These are phyloP conservation scores for Rhinocladiella mackenziei DNA, from an alignment of 2,329 filamentous ascomycete species.

Conservation along the genomic window DNA sequence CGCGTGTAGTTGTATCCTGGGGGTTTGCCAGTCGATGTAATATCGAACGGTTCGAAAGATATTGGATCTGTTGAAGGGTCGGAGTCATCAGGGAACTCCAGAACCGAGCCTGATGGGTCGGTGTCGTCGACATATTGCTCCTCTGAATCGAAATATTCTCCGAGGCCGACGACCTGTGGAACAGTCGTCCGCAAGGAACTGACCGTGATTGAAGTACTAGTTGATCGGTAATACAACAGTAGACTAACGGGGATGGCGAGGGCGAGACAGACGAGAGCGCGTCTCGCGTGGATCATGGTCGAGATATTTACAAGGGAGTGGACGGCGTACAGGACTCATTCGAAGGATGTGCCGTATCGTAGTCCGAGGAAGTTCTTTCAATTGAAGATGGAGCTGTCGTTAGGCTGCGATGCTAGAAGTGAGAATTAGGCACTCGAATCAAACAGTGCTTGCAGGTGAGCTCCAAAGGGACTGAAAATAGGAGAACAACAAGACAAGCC, in stretches of 20 bases:
- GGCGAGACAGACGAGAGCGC: conserved; percentile 15
- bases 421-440: too few species aligned
- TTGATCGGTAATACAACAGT: conserved; percentile 17
- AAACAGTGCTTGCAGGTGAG: too few species aligned
- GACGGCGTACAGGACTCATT: conserved; percentile 14
- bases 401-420: too few species aligned
- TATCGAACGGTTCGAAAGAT: too few species aligned
- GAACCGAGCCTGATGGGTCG: background rate
- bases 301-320: conserved; percentile 10
- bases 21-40: conserved; percentile 43
- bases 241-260: conserved; percentile 12
- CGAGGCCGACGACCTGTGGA: conserved; percentile 39
- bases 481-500: too few species aligned
- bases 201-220: conserved; percentile 15
- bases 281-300: conserved; percentile 21
- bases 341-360: too few species aligned
- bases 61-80: conserved; percentile 1
- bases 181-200: conserved; percentile 17
- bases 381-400: too few species aligned
- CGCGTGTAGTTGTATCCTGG: conserved; percentile 51
- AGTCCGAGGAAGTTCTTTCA: too few species aligned
- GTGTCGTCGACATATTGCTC: conserved; percentile 6
- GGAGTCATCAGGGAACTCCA: too few species aligned
- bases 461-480: too few species aligned
- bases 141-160: conserved; percentile 30